Base-by-base conservation (phyloP, 345 rosid species). In the Populus simonii region DNA sequence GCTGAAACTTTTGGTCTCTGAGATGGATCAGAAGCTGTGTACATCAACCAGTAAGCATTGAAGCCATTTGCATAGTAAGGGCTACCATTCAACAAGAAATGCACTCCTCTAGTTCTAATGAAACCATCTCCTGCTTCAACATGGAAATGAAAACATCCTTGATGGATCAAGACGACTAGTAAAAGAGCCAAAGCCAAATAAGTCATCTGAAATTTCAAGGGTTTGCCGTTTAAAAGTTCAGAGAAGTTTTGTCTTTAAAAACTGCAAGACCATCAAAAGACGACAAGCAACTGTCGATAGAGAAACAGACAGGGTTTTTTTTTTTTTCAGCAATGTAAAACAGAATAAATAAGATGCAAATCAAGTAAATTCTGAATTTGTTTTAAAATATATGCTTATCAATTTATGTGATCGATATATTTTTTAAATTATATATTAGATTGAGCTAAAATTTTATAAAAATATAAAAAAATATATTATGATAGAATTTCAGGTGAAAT, bases 11-110 rank as follows among this genome's bases (percentile, higher is more conserved):
- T 82, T 51, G 66, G 25, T 57, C 84, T 78, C 71, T 78, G 81
- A 23, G 81, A 65, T 45, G 84, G 81, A 72, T 82, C 84, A 6
- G 84, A 74, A 51, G 81, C 84, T 5, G 68, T 36, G 27, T 78
- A 82, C 84, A 82, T 82, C 67, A 82, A 53, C 81, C 84, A 82
- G 73, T 82, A 82, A 16, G 84, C 84, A 55, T 82, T 82, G 76
- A 82, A 82, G 39, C 84, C 84, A 70, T 74, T 78, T 62, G 81
- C 81, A 67, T 82, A 82, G 73, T 62, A 78, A 51, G 78, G 84
- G 76, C 41, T 71, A 1, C 84, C 84, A 71, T 82, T 78, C 70
- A 82, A 33, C 57, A 82, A 31, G 73, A 82, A 82, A 43, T 78
- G 84, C 25, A 61, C 53, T 70, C 84, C 84, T 82, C 81, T 78